phyloP scores from a whole-genome alignment of 352 stramenopile species.

The Aphanomyces stellatus region DNA sequence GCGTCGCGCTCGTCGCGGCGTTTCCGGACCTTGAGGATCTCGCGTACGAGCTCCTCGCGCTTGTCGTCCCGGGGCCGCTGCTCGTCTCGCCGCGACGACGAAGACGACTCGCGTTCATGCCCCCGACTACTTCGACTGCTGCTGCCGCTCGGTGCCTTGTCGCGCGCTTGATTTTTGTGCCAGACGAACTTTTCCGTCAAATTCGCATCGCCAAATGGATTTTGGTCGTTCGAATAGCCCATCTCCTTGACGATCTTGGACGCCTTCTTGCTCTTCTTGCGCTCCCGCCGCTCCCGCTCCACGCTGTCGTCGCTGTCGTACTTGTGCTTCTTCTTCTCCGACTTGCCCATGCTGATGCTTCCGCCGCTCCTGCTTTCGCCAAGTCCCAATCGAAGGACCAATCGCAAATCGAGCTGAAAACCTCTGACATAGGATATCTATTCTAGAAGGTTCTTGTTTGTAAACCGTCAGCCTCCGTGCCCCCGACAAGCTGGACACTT shows the following conservation, averaged over 20 bases:
- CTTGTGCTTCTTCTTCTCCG: background rate
- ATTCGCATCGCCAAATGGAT: conserved; percentile 98
- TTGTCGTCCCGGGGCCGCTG: conserved; percentile 25
- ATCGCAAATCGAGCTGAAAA: background rate
- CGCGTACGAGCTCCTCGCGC: conserved; percentile 82
- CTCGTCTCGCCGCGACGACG: background rate
- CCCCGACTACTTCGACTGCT: too few relatives aligned
- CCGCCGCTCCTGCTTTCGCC: too few relatives aligned
- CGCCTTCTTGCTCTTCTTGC: conserved; percentile 56
- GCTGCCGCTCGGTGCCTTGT: conserved; percentile 25
- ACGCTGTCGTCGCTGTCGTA: conserved; percentile 19
- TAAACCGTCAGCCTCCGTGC: too few relatives aligned
- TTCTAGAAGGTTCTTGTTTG: background rate
- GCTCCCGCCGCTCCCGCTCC: conserved; percentile 34
- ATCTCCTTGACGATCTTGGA: conserved; percentile 74
- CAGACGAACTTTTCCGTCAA: conserved; percentile 96
- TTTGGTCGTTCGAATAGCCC: conserved; percentile 98
- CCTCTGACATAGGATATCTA: background rate
- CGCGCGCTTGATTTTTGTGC: conserved; percentile 90
- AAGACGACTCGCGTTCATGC: conserved; percentile 24
- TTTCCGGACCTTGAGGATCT: conserved; percentile 94
- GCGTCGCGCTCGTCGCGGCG: conserved; percentile 81
- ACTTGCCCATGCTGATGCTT: too few relatives aligned
- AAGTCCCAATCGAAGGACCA: background rate
- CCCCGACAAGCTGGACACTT: too few relatives aligned